A percentile compares a stretch with the other conserved stretches of the same genome.
Conservation (phyloP, 805 yeast species). For the Pichia insulana region DNA sequence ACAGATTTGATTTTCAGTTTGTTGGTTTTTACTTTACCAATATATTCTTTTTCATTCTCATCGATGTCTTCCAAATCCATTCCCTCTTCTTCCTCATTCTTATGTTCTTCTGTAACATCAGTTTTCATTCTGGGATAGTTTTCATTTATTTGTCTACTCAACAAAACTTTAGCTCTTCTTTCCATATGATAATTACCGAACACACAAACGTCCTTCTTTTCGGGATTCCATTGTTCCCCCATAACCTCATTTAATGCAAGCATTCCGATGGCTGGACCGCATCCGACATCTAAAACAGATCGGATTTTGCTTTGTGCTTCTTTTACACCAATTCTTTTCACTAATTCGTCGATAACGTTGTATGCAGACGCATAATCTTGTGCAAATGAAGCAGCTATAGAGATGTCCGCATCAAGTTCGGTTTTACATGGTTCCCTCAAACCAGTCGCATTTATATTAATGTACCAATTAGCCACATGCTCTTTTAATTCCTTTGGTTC, state of each 20-base stretch:
- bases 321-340: constrained; percentile 41
- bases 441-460: constrained; percentile 39
- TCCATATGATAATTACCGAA: constrained; percentile 68
- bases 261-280: constrained; percentile 90
- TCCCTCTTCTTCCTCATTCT: constrained; percentile 13
- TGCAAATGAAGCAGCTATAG: constrained; percentile 68
- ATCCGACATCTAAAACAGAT: constrained; percentile 68
- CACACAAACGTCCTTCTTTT: constrained; percentile 60
- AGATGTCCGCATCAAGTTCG: constrained; percentile 61
- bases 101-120: constrained; percentile 7
- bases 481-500: constrained; percentile 58
- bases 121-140: constrained; percentile 18
- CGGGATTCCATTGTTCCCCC: constrained; percentile 56
- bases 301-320: constrained; percentile 47
- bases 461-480: constrained; percentile 35
- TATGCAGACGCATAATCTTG: constrained; percentile 69
- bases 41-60: constrained; percentile 24
- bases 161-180: constrained; percentile 65
- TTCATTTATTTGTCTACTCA: constrained; percentile 62
- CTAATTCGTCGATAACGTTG: constrained; percentile 60
- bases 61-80: constrained; percentile 15
- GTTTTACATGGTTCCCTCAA: constrained; percentile 36
- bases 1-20: constrained; percentile 46
- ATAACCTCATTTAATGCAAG: constrained; percentile 77
- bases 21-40: constrained; percentile 50